Evolutionary conservation across 352 stramenopile species (phyloP).

Genomic region (Phytophthora sojae): DNA sequence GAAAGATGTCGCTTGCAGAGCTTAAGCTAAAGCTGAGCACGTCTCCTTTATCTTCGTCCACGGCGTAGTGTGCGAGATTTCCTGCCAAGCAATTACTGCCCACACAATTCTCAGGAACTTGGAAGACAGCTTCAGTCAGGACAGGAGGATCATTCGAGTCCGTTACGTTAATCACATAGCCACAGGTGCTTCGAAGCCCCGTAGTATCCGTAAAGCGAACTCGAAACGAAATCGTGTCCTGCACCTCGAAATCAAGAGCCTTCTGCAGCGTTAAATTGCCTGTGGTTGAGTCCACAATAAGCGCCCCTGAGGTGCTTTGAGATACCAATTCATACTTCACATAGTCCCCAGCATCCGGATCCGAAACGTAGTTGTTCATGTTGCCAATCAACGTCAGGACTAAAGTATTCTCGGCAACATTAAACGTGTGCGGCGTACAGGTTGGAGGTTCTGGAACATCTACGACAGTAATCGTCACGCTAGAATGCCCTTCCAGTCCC

Average conservation of each 20-base stretch:
- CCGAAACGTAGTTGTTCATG: slow-evolving; percentile 8
- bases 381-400: slow-evolving; percentile 13
- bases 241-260: slow-evolving; percentile 52
- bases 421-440: slow-evolving; percentile 39
- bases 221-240: slow-evolving; percentile 45
- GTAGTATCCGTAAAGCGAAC: slow-evolving; percentile 57
- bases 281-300: slow-evolving; percentile 19
- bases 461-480: slow-evolving; percentile 40
- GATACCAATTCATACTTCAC: slow-evolving; percentile 18
- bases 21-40: slow-evolving; percentile 42
- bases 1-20: slow-evolving; percentile 13
- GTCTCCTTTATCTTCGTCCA: slow-evolving; percentile 54
- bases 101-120: slow-evolving; percentile 56
- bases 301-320: slow-evolving; percentile 7
- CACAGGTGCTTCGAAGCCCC: slow-evolving; percentile 43
- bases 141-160: slow-evolving; percentile 58
- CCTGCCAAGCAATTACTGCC: slow-evolving; percentile 53
- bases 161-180: slow-evolving; percentile 50
- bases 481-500: slow-evolving; percentile 39
- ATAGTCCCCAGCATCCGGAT: slow-evolving; percentile 25
- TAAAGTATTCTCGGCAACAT: slow-evolving; percentile 36
- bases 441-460: slow-evolving; percentile 53
- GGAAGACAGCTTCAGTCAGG: slow-evolving; percentile 48
- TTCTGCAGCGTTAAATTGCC: slow-evolving; percentile 34
- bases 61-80: slow-evolving; percentile 44